Conservation (phyloP, 2,329 filamentous ascomycete genomes). For the Pseudogymnoascus pannorum region DNA sequence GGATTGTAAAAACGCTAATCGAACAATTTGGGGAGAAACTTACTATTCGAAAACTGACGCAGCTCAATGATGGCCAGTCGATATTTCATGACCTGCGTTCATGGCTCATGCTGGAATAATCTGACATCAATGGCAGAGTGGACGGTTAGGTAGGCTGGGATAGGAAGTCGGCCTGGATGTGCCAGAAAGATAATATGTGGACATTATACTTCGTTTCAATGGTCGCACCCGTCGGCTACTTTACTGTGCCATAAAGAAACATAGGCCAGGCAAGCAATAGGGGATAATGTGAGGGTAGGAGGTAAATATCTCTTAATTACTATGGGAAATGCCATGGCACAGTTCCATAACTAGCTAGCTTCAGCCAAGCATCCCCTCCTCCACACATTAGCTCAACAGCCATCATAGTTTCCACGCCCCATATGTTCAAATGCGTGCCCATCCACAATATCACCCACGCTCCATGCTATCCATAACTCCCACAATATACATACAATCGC, state of each 20-base stretch:
- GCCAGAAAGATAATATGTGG: slow-evolving; percentile 1
- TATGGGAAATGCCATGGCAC: neutral
- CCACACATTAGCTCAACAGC: neutral
- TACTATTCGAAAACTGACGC: neutral
- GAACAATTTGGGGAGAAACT: neutral
- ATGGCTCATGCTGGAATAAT: neutral
- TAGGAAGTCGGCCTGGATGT: neutral
- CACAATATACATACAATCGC: neutral
- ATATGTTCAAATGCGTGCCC: neutral
- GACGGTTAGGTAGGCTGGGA: neutral
- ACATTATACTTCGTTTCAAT: neutral
- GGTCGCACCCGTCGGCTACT: neutral
- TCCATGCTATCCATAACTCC: neutral
- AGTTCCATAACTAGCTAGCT: neutral
- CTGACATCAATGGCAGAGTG: neutral
- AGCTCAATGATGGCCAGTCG: neutral
- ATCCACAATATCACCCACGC: neutral
- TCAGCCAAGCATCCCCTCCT: no score
- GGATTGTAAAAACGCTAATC: neutral
- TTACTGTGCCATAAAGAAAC: neutral
- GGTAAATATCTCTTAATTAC: neutral
- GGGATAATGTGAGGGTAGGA: neutral
- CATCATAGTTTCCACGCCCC: neutral
- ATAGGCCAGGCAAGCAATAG: neutral
- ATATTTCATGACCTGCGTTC: neutral